A percentile compares a stretch with the other conserved stretches of the same genome.
Conservation (phyloP, 805 yeast species). For the Candida palmyrensis region DNA sequence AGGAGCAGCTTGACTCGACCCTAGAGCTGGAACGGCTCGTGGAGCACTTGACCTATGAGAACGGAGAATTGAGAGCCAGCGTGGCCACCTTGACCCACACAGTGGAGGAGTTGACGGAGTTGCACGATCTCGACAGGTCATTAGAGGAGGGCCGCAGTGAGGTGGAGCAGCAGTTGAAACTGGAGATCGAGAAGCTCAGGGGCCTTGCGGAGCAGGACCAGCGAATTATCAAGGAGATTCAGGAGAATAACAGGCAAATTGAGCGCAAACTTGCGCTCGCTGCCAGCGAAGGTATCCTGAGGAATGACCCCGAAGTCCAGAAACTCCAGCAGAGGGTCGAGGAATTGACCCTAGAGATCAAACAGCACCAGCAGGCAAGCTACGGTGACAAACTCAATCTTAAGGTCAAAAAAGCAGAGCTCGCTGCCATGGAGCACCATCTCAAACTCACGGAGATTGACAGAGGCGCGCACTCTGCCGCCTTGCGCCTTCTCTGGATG, state of each 20-base stretch:
- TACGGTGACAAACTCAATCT: slow-evolving; percentile 8
- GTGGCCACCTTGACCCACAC: slow-evolving; percentile 29
- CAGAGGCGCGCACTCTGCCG: no score
- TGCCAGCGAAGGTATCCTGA: neutral
- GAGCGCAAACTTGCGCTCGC: slow-evolving; percentile 13
- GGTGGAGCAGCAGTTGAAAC: slow-evolving; percentile 39
- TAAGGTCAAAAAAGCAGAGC: slow-evolving; percentile 9
- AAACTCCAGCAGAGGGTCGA: no score
- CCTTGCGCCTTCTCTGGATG: neutral
- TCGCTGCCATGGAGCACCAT: slow-evolving; percentile 2
- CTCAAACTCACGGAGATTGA: neutral
- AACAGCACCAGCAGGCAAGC: slow-evolving; percentile 7
- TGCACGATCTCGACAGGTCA: slow-evolving; percentile 46
- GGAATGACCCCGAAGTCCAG: neutral
- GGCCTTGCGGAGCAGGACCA: slow-evolving; percentile 13
- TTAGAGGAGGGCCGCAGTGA: slow-evolving; percentile 42
- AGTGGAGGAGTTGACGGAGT: slow-evolving; percentile 42
- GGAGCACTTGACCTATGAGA: slow-evolving; percentile 30
- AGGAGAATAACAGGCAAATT: slow-evolving; percentile 15
- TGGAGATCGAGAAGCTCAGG: slow-evolving; percentile 25
- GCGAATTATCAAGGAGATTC: slow-evolving; percentile 12
- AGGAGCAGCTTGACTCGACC: slow-evolving; percentile 27
- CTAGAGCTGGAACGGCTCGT: slow-evolving; percentile 31
- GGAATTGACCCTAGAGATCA: slow-evolving; percentile 12
- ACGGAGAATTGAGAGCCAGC: slow-evolving; percentile 28